phyloP scores from a whole-genome alignment of 225 moss, liverwort and hornwort genomes.

The Neckera pumila region DNA sequence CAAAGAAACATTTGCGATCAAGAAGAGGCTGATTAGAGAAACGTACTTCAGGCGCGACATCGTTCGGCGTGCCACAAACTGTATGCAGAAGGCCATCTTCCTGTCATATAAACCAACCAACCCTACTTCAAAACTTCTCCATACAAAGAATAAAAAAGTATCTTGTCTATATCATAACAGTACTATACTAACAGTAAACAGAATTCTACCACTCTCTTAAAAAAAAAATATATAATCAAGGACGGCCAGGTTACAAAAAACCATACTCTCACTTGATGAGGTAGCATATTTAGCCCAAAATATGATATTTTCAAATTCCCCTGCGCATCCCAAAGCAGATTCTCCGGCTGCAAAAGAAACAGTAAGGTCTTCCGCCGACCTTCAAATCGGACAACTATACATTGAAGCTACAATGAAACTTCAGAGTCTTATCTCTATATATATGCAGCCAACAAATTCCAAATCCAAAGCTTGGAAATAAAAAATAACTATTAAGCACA shows the following conservation, averaged over 20 bases:
- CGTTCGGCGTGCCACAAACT: slow-evolving; percentile 89
- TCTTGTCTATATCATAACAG: not conserved
- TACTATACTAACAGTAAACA: not conserved
- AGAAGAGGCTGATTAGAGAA: not conserved
- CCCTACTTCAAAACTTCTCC: not conserved
- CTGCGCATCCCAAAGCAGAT: slow-evolving; percentile 66
- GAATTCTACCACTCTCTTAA: not conserved
- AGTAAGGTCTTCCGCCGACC: not conserved
- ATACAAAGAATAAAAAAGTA: not conserved
- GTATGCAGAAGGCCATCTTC: slow-evolving; percentile 91
- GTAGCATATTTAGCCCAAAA: slow-evolving; percentile 86
- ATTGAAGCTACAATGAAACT: not conserved
- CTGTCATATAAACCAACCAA: slow-evolving; percentile 22
- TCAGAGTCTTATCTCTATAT: not conserved
- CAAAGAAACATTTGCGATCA: not conserved
- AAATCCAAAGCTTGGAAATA: not conserved
- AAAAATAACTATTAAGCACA: not conserved
- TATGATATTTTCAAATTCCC: slow-evolving; percentile 76
- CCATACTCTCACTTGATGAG: slow-evolving; percentile 82
- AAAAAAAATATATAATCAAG: not conserved
- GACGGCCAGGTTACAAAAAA: not conserved
- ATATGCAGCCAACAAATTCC: not conserved
- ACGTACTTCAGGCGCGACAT: slow-evolving; percentile 84
- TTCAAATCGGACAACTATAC: not conserved
- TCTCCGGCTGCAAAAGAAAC: slow-evolving; percentile 62